Base-by-base conservation (phyloP, 2,329 filamentous ascomycete genomes). In the Alternaria dauci region DNA sequence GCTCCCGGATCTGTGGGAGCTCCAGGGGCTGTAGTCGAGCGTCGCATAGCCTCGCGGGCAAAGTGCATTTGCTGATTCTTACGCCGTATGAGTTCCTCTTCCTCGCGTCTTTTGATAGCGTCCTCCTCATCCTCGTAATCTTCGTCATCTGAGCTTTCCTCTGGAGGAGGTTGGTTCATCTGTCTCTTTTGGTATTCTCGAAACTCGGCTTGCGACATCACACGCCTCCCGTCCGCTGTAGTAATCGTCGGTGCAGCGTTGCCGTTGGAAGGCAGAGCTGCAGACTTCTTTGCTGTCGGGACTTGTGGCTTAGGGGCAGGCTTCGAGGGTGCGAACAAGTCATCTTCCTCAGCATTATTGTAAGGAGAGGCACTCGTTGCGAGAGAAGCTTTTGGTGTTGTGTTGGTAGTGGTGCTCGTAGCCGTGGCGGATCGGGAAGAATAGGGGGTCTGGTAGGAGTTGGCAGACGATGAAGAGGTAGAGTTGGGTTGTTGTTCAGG, bases 91-190 rank as follows among this genome's bases (percentile, higher is more conserved):
- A 74, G 62, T 48, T 76, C 72, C 47, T 78, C 73, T 55, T 77
- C 71, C 52, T 76, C 65, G 14, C 74, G 71, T 52, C 71, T 71
- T 62, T 67, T 65, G 55, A 75, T 74, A 4, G 72, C 72, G 16
- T 78, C 76, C 57, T 78, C 76, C 59, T 78, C 76, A 43, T 78
- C 76, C 42, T 78, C 76, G 54, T 78, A 77, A 44, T 78, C 73
- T 36, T 77, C 74, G 8, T 76, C 72, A 8, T 75, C 73, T 2
- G 71, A 73, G 58, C 68, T 72, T 41, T 75, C 71, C 8, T 71
- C 64, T 20, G 68, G 62, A 3, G 61, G 53, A n/a, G 74, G 65
- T 38, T 76, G 67, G 8, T 65, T 61, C 42, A 68, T 66, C 30
- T 71, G 68, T 28, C 66, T 65, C 56, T 72, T 66, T 54, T 78